These are phyloP conservation scores for Teratosphaeria pseudoeucalypti DNA, from an alignment of 2,329 filamentous ascomycete species.

Conservation along the genomic window DNA sequence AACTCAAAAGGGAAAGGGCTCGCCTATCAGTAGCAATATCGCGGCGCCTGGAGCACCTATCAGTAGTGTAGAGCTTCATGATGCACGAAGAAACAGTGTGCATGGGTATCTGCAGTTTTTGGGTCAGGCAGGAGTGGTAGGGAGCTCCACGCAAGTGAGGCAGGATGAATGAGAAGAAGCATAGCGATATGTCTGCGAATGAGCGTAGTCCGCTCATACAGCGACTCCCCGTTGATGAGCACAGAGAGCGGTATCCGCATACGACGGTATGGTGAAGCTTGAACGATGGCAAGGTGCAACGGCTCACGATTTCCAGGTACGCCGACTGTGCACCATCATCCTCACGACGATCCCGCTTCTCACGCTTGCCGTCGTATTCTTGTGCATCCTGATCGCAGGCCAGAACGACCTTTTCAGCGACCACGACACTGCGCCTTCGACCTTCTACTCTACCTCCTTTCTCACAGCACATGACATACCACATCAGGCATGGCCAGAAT, in stretches of 20 bases:
- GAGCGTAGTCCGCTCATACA: conserved; percentile 60
- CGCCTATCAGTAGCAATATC: not conserved
- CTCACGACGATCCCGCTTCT: conserved; percentile 29
- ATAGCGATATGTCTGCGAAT: conserved; percentile 31
- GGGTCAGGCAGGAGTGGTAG: not conserved
- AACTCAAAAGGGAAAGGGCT: not conserved
- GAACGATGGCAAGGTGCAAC: not conserved
- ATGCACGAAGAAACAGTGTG: not conserved
- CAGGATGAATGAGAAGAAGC: conserved; percentile 5
- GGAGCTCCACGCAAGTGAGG: not conserved
- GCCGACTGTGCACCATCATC: conserved; percentile 56
- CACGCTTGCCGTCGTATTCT: conserved; percentile 27
- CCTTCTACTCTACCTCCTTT: not conserved
- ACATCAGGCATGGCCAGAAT: conserved; percentile 31
- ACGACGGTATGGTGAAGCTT: conserved; percentile 13
- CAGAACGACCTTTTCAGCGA: conserved; percentile 24
- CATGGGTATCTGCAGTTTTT: not conserved
- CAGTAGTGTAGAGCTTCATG: not conserved
- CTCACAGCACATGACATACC: conserved; percentile 9
- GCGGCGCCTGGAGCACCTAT: not conserved
- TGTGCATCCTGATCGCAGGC: conserved; percentile 29
- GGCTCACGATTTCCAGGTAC: conserved; percentile 28
- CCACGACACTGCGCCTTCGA: conserved; percentile 13
- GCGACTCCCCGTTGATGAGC: conserved; percentile 47
- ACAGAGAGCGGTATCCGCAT: conserved; percentile 41